phyloP scores from a whole-genome alignment of 257 asterid species.

The Marsdenia floribunda region DNA sequence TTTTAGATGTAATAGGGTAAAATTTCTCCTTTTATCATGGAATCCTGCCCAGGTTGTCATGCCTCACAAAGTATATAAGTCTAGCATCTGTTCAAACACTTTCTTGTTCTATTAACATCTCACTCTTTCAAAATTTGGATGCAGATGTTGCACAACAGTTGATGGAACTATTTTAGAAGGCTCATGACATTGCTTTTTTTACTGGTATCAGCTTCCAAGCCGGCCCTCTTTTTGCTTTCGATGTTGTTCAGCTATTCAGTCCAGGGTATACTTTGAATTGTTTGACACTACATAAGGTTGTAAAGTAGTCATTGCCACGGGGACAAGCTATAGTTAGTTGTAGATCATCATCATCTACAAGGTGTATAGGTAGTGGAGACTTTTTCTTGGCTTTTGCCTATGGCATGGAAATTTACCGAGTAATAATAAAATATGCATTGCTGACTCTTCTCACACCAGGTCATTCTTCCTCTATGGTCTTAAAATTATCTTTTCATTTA shows the following conservation, averaged over 20 bases:
- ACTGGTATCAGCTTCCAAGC: not conserved
- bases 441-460: not conserved
- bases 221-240: not conserved
- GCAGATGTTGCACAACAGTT: slow-evolving; percentile 53
- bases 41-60: not conserved
- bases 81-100: not conserved
- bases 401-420: not conserved
- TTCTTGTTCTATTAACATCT: not conserved
- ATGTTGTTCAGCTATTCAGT: not conserved
- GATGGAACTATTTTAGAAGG: slow-evolving; percentile 67
- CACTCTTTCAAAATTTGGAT: not conserved
- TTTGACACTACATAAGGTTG: not conserved
- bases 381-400: not conserved
- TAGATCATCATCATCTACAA: not conserved
- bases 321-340: not conserved
- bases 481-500: not conserved
- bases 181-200: not conserved
- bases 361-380: slow-evolving; percentile 1
- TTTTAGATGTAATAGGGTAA: not conserved
- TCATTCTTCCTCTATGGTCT: not conserved
- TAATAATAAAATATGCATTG: not conserved
- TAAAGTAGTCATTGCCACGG: slow-evolving; percentile 1
- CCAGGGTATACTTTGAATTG: not conserved
- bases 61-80: not conserved
- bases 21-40: not conserved